phyloP scores from a whole-genome alignment of 1,284 basidiomycete genomes.

The Melampsora americana region DNA sequence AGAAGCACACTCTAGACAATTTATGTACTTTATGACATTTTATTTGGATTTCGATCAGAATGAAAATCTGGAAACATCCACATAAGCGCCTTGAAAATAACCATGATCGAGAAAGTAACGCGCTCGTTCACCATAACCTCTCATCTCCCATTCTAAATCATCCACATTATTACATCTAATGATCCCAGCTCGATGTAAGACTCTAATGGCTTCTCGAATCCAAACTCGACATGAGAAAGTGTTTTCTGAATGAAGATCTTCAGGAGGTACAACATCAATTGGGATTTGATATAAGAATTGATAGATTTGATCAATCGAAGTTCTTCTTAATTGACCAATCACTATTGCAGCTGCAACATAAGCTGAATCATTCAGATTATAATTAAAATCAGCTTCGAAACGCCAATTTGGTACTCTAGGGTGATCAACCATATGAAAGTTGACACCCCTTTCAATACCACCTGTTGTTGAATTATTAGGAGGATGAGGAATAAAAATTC shows the following conservation, averaged over 20 bases:
- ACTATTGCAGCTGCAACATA: slow-evolving; percentile 24
- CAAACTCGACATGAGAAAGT: slow-evolving; percentile 24
- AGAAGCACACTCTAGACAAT: too few relatives aligned
- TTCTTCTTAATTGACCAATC: slow-evolving; percentile 20
- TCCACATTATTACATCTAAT: slow-evolving; percentile 18
- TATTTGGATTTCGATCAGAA: too few relatives aligned
- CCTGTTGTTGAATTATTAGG: background rate
- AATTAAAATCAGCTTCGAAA: slow-evolving; percentile 28
- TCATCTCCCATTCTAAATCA: slow-evolving; percentile 30
- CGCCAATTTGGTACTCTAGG: slow-evolving; percentile 8
- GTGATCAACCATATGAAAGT: slow-evolving; percentile 8
- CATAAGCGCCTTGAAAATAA: slow-evolving; percentile 25
- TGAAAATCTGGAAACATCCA: slow-evolving; percentile 18
- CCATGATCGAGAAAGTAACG: slow-evolving; percentile 14
- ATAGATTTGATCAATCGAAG: slow-evolving; percentile 7
- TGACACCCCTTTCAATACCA: slow-evolving; percentile 1
- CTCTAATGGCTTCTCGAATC: slow-evolving; percentile 25
- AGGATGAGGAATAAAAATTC: slow-evolving; percentile 26
- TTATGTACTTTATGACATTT: too few relatives aligned
- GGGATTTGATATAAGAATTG: slow-evolving; percentile 5
- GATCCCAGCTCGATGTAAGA: slow-evolving; percentile 10
- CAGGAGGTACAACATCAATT: slow-evolving; percentile 7
- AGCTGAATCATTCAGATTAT: slow-evolving; percentile 20
- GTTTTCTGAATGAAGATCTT: slow-evolving; percentile 6
- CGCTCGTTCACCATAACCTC: slow-evolving; percentile 17